These are phyloP conservation scores for Epicoccum sorghinum DNA, from an alignment of 2,329 filamentous ascomycete genomes.

Conservation along the genomic window DNA sequence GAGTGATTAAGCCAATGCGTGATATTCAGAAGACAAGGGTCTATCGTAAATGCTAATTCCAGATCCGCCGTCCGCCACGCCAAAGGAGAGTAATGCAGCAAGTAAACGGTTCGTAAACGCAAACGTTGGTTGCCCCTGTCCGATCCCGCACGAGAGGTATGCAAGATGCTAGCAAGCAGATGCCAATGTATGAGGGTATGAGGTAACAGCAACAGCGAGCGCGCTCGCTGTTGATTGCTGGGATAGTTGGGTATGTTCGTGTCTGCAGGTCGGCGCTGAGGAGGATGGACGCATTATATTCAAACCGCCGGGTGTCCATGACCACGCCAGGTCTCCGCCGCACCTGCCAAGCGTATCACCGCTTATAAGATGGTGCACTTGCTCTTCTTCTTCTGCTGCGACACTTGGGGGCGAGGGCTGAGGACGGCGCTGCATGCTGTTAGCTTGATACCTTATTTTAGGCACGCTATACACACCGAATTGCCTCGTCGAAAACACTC, in stretches of 20 bases:
- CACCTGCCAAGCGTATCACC: conserved; percentile 4
- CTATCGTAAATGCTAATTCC: conserved; percentile 39
- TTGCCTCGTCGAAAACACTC: conserved; percentile 98
- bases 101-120: conserved; percentile 23
- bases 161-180: conserved; percentile 29
- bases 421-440: conserved; percentile 46
- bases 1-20: conserved; percentile 14
- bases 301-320: conserved; percentile 26
- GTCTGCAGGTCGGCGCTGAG: conserved; percentile 12
- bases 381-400: conserved; percentile 34
- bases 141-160: conserved; percentile 23
- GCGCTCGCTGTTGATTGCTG: conserved; percentile 10
- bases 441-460: conserved; percentile 13
- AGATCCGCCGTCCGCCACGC: conserved; percentile 33
- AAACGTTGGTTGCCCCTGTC: conserved; percentile 21
- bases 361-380: conserved; percentile 39
- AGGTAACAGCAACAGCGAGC: conserved; percentile 8
- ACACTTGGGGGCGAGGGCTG: conserved; percentile 45
- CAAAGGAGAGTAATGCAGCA: conserved; percentile 39
- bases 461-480: conserved; percentile 70
- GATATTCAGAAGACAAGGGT: conserved; percentile 33
- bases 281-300: conserved; percentile 27
- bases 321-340: conserved; percentile 30
- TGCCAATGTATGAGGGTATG: conserved; percentile 25
- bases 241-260: conserved; percentile 13